Evolutionary conservation across 352 stramenopile genomes (phyloP).

Genomic region (Phytophthora niederhauseri): DNA sequence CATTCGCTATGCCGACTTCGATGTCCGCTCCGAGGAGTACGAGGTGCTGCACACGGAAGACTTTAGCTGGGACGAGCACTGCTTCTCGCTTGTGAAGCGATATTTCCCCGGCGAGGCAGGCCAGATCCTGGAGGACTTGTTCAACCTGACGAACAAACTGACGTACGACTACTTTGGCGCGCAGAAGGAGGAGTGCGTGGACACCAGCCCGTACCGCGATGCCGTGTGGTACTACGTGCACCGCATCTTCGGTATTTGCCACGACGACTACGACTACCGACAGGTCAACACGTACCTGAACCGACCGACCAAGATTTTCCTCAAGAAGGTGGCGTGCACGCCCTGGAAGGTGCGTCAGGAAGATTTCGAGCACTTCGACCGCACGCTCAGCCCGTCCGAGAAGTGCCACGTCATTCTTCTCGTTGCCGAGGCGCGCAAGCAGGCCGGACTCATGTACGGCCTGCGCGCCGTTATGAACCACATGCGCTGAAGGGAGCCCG

Average conservation of each 20-base stretch:
- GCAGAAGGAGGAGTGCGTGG: constrained; percentile 61
- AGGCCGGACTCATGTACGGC: constrained; percentile 88
- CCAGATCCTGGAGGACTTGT: constrained; percentile 87
- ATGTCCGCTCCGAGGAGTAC: constrained; percentile 82
- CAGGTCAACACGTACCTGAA: constrained; percentile 86
- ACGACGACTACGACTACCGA: constrained; percentile 90
- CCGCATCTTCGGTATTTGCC: constrained; percentile 89
- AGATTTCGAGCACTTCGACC: constrained; percentile 89
- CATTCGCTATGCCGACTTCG: constrained; percentile 85
- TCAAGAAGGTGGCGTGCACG: constrained; percentile 88
- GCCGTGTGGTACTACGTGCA: constrained; percentile 91
- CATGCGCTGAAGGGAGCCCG: constrained; percentile 62
- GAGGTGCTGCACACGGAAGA: constrained; percentile 88
- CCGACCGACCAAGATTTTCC: constrained; percentile 86
- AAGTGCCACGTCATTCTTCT: constrained; percentile 89
- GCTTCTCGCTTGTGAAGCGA: constrained; percentile 83
- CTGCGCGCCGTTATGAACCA: constrained; percentile 88
- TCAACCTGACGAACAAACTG: constrained; percentile 86
- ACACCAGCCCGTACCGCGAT: constrained; percentile 83
- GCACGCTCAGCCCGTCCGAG: constrained; percentile 74
- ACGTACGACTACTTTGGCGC: constrained; percentile 82
- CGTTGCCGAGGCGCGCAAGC: constrained; percentile 84
- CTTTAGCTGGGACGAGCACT: constrained; percentile 91
- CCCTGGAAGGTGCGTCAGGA: constrained; percentile 81
- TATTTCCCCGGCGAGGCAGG: constrained; percentile 85